Conservation (phyloP, 495 filamentous ascomycete genomes). For the Aspergillus avenaceus region DNA sequence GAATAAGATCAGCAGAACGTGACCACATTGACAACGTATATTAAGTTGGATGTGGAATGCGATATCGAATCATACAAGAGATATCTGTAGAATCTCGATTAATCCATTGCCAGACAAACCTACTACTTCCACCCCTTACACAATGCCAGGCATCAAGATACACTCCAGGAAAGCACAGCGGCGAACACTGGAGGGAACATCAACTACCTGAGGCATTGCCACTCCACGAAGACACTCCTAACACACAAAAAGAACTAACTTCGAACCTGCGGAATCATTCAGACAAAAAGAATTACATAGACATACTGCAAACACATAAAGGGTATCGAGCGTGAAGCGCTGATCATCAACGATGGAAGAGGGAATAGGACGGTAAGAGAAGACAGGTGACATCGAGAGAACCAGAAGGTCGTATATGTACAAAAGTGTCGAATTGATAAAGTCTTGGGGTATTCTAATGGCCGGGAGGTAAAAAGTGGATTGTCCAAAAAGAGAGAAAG, state of each 20-base stretch:
- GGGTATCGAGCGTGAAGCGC: constrained; percentile 24
- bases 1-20: too few species aligned
- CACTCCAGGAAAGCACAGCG: too few species aligned
- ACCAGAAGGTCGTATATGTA: constrained; percentile 18
- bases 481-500: background rate
- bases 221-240: background rate
- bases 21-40: too few species aligned
- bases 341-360: constrained; percentile 8
- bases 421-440: constrained; percentile 12
- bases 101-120: too few species aligned
- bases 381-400: constrained; percentile 4
- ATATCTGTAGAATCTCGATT: too few species aligned
- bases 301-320: constrained; percentile 11
- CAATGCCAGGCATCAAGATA: too few species aligned
- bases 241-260: constrained; percentile 13
- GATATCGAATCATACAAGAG: too few species aligned
- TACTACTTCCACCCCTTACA: too few species aligned
- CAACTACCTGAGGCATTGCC: too few species aligned
- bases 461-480: constrained; percentile 1
- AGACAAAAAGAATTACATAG: constrained; percentile 8
- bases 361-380: background rate
- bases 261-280: constrained; percentile 27
- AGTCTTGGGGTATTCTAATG: constrained; percentile 8
- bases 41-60: too few species aligned
- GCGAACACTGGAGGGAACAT: too few species aligned